Percentiles rank a stretch among this genome's conserved stretches.
Conservation (phyloP, 2,329 filamentous ascomycete genomes). For the Myriosclerotinia curreyana region DNA sequence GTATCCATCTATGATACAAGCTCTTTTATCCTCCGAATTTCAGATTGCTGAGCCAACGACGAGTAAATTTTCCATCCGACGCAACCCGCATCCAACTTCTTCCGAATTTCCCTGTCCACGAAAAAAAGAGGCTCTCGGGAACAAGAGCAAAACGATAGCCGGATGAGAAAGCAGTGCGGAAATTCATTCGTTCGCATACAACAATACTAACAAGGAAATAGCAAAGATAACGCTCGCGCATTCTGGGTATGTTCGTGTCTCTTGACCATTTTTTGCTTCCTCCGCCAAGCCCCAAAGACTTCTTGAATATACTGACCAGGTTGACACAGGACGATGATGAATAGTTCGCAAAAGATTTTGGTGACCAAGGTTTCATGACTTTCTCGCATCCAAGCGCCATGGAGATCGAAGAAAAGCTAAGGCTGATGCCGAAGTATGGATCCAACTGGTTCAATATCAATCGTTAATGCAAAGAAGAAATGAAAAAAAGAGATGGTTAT, state of each 20-base stretch:
- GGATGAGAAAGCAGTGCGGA: neutral
- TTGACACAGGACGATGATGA: slow-evolving; percentile 1
- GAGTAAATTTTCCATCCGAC: neutral
- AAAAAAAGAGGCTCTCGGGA: neutral
- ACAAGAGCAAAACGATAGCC: neutral
- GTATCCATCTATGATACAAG: slow-evolving; percentile 15
- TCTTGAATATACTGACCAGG: slow-evolving; percentile 11
- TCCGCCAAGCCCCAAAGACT: slow-evolving; percentile 13
- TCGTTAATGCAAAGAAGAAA: slow-evolving; percentile 26
- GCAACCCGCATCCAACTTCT: neutral
- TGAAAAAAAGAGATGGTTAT: slow-evolving; percentile 20
- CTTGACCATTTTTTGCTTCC: slow-evolving; percentile 1
- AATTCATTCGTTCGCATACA: neutral
- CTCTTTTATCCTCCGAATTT: neutral
- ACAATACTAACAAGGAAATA: neutral
- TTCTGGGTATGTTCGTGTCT: neutral
- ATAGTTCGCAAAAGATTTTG: neutral
- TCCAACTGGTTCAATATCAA: slow-evolving; percentile 24
- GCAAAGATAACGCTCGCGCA: neutral
- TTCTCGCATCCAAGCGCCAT: slow-evolving; percentile 14
- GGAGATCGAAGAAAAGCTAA: slow-evolving; percentile 7
- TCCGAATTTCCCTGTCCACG: neutral
- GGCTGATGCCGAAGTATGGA: slow-evolving; percentile 19
- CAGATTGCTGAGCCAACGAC: neutral
- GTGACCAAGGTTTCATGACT: slow-evolving; percentile 1